Evolutionary conservation across 805 yeast genomes (phyloP).

Genomic region (Zygoascus biomembranicola): DNA sequence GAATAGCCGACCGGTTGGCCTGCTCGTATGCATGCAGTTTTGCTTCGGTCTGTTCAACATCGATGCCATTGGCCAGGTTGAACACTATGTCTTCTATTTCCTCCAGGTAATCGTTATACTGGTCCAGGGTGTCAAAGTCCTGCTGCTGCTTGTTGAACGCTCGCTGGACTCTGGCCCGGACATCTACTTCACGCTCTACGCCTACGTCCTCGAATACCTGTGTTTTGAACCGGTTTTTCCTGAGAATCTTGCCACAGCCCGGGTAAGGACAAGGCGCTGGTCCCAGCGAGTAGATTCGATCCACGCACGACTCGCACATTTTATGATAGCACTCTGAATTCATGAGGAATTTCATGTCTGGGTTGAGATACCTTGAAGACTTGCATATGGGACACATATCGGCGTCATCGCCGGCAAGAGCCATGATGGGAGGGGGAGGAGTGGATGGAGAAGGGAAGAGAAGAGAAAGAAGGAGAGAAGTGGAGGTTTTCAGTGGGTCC

Average conservation of each 20-base stretch:
- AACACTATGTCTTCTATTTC: constrained; percentile 73
- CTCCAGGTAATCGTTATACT: constrained; percentile 73
- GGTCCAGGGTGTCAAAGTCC: constrained; percentile 55
- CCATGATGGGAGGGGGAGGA: background rate
- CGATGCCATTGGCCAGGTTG: constrained; percentile 62
- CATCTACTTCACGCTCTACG: constrained; percentile 89
- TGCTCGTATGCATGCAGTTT: constrained; percentile 55
- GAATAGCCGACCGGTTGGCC: constrained; percentile 64
- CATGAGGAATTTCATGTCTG: constrained; percentile 83
- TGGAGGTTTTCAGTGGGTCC: background rate
- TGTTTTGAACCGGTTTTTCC: constrained; percentile 84
- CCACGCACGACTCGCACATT: constrained; percentile 94
- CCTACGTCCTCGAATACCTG: constrained; percentile 86
- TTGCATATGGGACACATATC: constrained; percentile 98
- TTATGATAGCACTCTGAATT: constrained; percentile 98
- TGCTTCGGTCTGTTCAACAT: constrained; percentile 59
- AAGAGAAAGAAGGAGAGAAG: background rate
- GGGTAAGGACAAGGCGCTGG: constrained; percentile 97
- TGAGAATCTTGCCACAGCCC: constrained; percentile 74
- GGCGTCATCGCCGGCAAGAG: constrained; percentile 14
- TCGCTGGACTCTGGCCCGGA: constrained; percentile 65
- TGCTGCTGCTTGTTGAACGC: constrained; percentile 75
- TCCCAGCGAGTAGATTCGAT: constrained; percentile 85
- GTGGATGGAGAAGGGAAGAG: background rate
- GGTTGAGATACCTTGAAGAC: constrained; percentile 87